Percentiles rank a stretch among this genome's conserved stretches.
Evolutionary conservation across 306 rosid species (phyloP).

Genomic region (Acacia confusa): DNA sequence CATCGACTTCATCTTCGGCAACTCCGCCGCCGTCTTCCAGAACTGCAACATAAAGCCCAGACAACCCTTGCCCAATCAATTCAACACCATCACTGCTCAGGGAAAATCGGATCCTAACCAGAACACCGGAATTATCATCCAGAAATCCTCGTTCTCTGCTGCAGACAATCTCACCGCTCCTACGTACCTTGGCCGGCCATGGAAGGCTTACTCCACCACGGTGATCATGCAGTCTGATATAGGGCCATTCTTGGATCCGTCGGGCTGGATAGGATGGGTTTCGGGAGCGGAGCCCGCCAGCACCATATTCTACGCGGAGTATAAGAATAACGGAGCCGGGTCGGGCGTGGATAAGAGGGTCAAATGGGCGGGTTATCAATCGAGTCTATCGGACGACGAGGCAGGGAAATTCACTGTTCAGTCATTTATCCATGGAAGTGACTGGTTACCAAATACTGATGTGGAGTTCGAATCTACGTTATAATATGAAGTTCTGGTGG

Average conservation of each 20-base stretch:
- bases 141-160: slow-evolving; percentile 40
- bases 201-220: slow-evolving; percentile 64
- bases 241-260: slow-evolving; percentile 43
- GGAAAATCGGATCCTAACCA: slow-evolving; percentile 65
- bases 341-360: slow-evolving; percentile 43
- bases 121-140: slow-evolving; percentile 63
- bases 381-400: slow-evolving; percentile 38
- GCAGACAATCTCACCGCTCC: slow-evolving; percentile 38
- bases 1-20: slow-evolving; percentile 71
- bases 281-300: slow-evolving; percentile 44
- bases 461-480: slow-evolving; percentile 40
- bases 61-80: slow-evolving; percentile 59
- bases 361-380: slow-evolving; percentile 51
- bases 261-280: slow-evolving; percentile 62
- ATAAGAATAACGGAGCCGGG: slow-evolving; percentile 50
- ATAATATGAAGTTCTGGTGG: slow-evolving; percentile 7
- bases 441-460: slow-evolving; percentile 46
- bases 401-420: slow-evolving; percentile 52
- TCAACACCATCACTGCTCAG: slow-evolving; percentile 76
- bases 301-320: slow-evolving; percentile 55
- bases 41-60: slow-evolving; percentile 51
- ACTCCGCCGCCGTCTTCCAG: slow-evolving; percentile 65
- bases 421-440: slow-evolving; percentile 50
- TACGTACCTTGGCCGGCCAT: slow-evolving; percentile 64
- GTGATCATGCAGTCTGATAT: slow-evolving; percentile 50